These are phyloP conservation scores for Spergularia azorica DNA, from an alignment of 179 eudicot species.

Conservation along the genomic window DNA sequence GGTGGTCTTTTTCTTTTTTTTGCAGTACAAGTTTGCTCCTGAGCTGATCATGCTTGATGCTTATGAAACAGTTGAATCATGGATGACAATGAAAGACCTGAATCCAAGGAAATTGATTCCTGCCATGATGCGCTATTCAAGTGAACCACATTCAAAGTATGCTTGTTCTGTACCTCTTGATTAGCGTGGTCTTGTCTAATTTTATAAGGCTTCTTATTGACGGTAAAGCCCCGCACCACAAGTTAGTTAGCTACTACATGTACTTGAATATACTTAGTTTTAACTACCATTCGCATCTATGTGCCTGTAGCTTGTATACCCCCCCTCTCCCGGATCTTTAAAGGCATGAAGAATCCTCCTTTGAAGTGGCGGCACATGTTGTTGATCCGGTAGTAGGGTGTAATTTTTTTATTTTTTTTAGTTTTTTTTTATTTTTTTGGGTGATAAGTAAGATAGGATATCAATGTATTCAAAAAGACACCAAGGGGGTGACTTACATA, in stretches of 20 bases:
- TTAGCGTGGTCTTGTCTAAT: background rate
- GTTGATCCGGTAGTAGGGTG: no score
- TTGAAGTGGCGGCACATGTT: no score
- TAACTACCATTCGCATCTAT: no score
- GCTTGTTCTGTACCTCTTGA: conserved; percentile 1
- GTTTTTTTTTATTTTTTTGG: no score
- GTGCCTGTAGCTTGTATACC: no score
- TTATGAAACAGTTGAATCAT: conserved; percentile 96
- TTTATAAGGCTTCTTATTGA: background rate
- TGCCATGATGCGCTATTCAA: conserved; percentile 99
- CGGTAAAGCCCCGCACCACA: background rate
- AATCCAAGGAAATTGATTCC: conserved; percentile 94
- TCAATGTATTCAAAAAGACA: background rate
- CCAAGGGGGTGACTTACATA: no score
- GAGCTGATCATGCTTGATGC: conserved; percentile 99
- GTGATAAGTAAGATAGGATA: conserved; percentile 5
- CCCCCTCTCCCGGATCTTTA: no score
- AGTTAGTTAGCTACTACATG: background rate
- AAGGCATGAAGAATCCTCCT: no score
- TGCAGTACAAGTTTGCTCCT: conserved; percentile 97
- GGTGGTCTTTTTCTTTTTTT: conserved; percentile 20
- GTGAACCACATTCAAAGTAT: conserved; percentile 99
- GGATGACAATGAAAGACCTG: conserved; percentile 88
- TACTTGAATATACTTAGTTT: background rate
- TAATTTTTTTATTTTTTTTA: no score